Base-by-base conservation (phyloP, 306 rosid species). In the Lithocarpus polystachyus region DNA sequence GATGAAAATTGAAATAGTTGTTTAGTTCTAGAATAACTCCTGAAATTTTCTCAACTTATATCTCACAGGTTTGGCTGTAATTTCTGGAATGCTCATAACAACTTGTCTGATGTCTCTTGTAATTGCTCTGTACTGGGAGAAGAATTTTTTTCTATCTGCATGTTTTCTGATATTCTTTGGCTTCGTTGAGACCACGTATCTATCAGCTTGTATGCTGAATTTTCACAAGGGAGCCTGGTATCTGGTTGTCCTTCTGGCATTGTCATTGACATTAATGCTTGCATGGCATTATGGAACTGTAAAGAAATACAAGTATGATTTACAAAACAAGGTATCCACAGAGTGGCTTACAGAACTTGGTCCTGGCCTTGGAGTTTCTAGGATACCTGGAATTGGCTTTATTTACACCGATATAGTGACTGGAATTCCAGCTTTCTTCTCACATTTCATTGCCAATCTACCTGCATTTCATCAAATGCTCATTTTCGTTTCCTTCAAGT, bases 371-470 rank as follows among this genome's bases (percentile, higher is more conserved):
- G 96, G 94, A 72, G 89, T 93, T 68, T 85, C 92, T 26, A 82
- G 96, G 78, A 90, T 93, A 64, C 90, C 91, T 1, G 97, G 96
- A 71, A 89, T 93, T 31, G 96, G 97, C 73, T 90, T 93, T 84
- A 89, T 93, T 54, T 85, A 93, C 89, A 86, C 94, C 0, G 96
- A 90, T 78, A 75, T 93, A 54, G 89, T 90, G 2, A 76, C 90
- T 9, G 94, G 94, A 85, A 88, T 93, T 64, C 97, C 96, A n/a
- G 90, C 96, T 68, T 93, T 93, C 88, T 93, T 93, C 86, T 89
- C 97, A 29, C 96, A 90, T 71, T 93, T 93, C 64, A 89, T 93
- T 10, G 87, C 96, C 1, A 93, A 93, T 68, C 91, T 91, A 74
- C 97, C 97, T 57, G 94, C 96, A 31, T 93, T 85, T 82, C 97